These are phyloP conservation scores for Fusarium luffae DNA, from an alignment of 2,329 filamentous ascomycete species.

Conservation along the genomic window DNA sequence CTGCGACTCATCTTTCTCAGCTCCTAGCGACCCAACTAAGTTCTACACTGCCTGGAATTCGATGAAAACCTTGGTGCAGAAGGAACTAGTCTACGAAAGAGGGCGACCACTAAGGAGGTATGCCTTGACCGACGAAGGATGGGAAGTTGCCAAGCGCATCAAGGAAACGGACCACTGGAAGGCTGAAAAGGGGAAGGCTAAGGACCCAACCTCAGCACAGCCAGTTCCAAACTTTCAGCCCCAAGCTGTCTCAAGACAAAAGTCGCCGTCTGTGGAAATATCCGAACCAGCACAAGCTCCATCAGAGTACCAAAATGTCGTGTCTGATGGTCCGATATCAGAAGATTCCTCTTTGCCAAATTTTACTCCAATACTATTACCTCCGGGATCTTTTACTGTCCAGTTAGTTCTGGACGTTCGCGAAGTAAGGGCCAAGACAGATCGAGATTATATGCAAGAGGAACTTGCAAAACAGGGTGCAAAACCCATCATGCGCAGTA, in stretches of 20 bases:
- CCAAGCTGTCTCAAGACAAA: constrained; percentile 4
- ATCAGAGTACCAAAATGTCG: constrained; percentile 52
- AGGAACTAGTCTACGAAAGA: constrained; percentile 78
- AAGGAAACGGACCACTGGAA: constrained; percentile 61
- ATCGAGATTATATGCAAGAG: constrained; percentile 81
- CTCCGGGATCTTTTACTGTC: constrained; percentile 75
- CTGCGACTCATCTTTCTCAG: constrained; percentile 79
- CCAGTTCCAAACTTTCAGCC: constrained; percentile 6
- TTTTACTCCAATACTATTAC: constrained; percentile 70
- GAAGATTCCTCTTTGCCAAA: constrained; percentile 53
- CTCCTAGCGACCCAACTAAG: constrained; percentile 72
- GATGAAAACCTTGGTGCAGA: constrained; percentile 79
- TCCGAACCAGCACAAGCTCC: constrained; percentile 13
- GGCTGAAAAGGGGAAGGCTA: constrained; percentile 37
- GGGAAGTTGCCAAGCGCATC: constrained; percentile 77
- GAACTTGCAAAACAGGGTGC: constrained; percentile 75
- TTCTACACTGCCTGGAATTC: constrained; percentile 86
- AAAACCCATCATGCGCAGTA: constrained; percentile 71
- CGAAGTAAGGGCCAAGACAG: constrained; percentile 77
- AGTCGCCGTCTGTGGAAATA: constrained; percentile 36
- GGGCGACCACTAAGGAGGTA: constrained; percentile 76
- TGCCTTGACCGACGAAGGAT: constrained; percentile 79
- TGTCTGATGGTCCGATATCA: constrained; percentile 52
- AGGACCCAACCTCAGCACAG: constrained; percentile 13
- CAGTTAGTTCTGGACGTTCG: constrained; percentile 79